Evolutionary conservation across 106 monocot species (phyloP).

Genomic region (Triglochin maritima): DNA sequence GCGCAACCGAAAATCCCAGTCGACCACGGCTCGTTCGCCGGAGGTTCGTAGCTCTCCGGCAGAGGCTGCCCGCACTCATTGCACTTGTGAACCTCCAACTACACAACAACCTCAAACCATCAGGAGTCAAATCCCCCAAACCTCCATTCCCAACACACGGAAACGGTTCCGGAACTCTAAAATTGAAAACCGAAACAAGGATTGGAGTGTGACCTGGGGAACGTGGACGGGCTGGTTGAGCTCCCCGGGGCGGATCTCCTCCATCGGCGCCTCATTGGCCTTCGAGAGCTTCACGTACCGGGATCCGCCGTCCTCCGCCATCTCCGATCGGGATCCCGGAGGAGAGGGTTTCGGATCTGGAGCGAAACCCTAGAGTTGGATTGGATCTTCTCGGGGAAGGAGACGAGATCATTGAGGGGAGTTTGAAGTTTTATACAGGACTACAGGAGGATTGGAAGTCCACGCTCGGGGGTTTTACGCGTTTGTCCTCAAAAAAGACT

Average conservation of each 20-base stretch:
- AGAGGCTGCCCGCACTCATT: constrained; percentile 79
- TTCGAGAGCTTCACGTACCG: constrained; percentile 88
- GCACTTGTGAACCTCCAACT: constrained; percentile 72
- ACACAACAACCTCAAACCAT: not conserved
- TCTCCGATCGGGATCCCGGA: constrained; percentile 8
- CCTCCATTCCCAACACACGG: no score
- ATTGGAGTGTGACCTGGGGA: constrained; percentile 45
- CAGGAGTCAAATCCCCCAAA: not conserved
- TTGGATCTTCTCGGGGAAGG: no score
- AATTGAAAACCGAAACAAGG: not conserved
- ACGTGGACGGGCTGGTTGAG: constrained; percentile 88
- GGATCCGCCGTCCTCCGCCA: constrained; percentile 49
- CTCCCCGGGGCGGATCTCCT: constrained; percentile 88
- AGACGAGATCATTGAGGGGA: no score
- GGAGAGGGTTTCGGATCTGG: no score
- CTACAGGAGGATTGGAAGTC: no score
- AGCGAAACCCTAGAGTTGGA: no score
- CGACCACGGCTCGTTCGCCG: constrained; percentile 77
- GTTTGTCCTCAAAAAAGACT: no score
- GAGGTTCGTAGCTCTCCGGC: constrained; percentile 72
- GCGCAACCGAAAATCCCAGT: constrained; percentile 73
- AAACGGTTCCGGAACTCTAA: not conserved
- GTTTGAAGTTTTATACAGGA: no score
- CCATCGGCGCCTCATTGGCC: constrained; percentile 66
- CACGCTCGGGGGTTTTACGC: no score